Percentiles rank a stretch among this genome's conserved stretches.
Conservation (phyloP, 169 alveolate genomes). For the Nephromyces sp. region DNA sequence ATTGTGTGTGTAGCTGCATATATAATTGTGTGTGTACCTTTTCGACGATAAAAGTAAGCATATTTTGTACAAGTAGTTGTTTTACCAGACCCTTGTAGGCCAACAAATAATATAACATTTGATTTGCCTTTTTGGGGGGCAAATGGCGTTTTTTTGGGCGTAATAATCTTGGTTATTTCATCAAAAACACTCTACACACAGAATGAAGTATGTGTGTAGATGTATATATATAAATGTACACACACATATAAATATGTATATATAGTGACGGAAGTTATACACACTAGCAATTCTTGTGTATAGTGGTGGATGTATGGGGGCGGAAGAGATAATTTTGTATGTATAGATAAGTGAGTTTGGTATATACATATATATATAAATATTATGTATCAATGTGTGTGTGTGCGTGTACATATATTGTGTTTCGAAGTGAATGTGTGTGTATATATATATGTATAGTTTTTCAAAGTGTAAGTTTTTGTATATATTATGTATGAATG, state of each 20-base stretch:
- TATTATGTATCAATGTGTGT: too few relatives aligned
- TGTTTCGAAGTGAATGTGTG: neutral
- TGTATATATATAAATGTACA: too few relatives aligned
- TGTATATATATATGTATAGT: neutral
- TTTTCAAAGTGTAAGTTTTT: neutral
- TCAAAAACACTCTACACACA: slow-evolving; percentile 80
- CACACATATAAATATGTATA: too few relatives aligned
- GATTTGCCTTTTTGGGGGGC: slow-evolving; percentile 81
- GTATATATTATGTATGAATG: neutral
- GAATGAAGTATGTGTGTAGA: too few relatives aligned
- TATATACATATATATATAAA: too few relatives aligned
- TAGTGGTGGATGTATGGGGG: too few relatives aligned
- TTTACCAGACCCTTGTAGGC: slow-evolving; percentile 98
- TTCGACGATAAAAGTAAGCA: slow-evolving; percentile 89
- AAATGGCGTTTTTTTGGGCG: slow-evolving; percentile 79
- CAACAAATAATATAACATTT: slow-evolving; percentile 97
- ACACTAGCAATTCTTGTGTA: too few relatives aligned
- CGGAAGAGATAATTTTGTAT: too few relatives aligned
- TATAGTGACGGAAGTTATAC: too few relatives aligned
- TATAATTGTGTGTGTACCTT: too few relatives aligned
- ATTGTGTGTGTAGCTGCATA: too few relatives aligned
- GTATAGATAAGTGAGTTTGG: too few relatives aligned
- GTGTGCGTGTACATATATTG: neutral
- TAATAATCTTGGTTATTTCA: slow-evolving; percentile 84
- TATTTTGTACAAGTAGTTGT: slow-evolving; percentile 99